phyloP scores from a whole-genome alignment of 108 stramenopile species.

The Nitzschia palea region DNA sequence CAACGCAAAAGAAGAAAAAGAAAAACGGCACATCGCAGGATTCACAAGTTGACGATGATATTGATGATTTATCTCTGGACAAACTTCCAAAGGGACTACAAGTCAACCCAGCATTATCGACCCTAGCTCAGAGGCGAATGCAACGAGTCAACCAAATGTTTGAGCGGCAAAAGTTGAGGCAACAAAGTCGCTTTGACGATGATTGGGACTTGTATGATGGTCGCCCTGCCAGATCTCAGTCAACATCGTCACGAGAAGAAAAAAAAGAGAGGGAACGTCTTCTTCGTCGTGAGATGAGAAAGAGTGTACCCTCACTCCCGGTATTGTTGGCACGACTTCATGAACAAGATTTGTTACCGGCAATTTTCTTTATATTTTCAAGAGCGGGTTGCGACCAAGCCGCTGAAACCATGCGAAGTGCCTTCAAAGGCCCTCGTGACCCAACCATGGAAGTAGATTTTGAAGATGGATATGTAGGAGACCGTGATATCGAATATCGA shows the following conservation, averaged over 20 bases:
- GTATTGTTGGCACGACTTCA: slow-evolving; percentile 62
- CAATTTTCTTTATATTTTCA: slow-evolving; percentile 93
- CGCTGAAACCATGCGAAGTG: slow-evolving; percentile 52
- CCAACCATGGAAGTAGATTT: slow-evolving; percentile 18
- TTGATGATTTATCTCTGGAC: slow-evolving; percentile 17
- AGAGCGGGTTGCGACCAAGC: slow-evolving; percentile 91
- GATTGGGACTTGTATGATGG: slow-evolving; percentile 31
- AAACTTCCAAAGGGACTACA: slow-evolving; percentile 68
- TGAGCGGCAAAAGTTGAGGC: slow-evolving; percentile 45
- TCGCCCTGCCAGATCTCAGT: slow-evolving; percentile 4
- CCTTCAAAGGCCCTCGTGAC: slow-evolving; percentile 43
- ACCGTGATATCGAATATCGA: background rate
- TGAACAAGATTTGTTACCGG: slow-evolving; percentile 78
- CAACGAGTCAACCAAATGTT: slow-evolving; percentile 61
- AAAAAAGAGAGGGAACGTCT: slow-evolving; percentile 63
- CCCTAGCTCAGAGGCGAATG: slow-evolving; percentile 42
- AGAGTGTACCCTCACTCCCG: slow-evolving; percentile 60
- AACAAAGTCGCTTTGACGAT: slow-evolving; percentile 19
- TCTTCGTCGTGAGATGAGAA: slow-evolving; percentile 70
- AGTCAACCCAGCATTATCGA: slow-evolving; percentile 58
- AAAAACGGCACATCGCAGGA: no score
- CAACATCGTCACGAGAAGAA: slow-evolving; percentile 53
- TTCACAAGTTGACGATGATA: background rate
- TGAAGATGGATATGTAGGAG: slow-evolving; percentile 15
- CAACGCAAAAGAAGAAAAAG: slow-evolving; percentile 21